A percentile compares a stretch with the other conserved stretches of the same genome.
These are phyloP conservation scores for Solanum chiquidenum DNA, from an alignment of 257 asterid genomes.

Conservation along the genomic window DNA sequence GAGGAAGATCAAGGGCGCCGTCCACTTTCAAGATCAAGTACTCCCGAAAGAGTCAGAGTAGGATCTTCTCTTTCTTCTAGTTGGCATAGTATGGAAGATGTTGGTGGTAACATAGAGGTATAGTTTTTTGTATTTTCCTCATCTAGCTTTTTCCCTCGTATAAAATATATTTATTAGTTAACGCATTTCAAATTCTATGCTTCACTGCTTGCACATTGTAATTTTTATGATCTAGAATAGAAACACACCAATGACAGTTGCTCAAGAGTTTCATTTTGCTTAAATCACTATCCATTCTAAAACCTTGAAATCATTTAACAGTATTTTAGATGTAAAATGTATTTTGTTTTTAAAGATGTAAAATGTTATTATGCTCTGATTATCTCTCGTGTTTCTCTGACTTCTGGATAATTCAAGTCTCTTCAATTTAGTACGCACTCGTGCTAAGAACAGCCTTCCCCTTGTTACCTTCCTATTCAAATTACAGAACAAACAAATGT, in stretches of 20 bases:
- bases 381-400: background rate
- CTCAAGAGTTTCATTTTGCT: background rate
- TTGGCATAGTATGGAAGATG: slow-evolving; percentile 24
- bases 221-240: background rate
- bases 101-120: slow-evolving; percentile 10
- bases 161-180: background rate
- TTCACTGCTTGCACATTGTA: background rate
- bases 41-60: slow-evolving; percentile 38
- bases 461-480: background rate
- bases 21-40: slow-evolving; percentile 21
- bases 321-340: background rate
- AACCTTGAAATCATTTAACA: background rate
- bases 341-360: background rate
- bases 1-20: slow-evolving; percentile 31
- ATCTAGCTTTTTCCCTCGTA: background rate
- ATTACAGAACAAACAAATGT: background rate
- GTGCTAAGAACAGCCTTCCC: background rate
- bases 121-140: background rate
- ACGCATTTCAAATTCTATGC: background rate
- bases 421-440: background rate
- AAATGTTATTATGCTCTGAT: background rate
- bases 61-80: slow-evolving; percentile 40
- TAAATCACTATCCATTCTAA: background rate
- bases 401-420: background rate
- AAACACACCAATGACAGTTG: background rate